phyloP scores from a whole-genome alignment of 805 yeast genomes.

The Saturnispora saitoi region DNA sequence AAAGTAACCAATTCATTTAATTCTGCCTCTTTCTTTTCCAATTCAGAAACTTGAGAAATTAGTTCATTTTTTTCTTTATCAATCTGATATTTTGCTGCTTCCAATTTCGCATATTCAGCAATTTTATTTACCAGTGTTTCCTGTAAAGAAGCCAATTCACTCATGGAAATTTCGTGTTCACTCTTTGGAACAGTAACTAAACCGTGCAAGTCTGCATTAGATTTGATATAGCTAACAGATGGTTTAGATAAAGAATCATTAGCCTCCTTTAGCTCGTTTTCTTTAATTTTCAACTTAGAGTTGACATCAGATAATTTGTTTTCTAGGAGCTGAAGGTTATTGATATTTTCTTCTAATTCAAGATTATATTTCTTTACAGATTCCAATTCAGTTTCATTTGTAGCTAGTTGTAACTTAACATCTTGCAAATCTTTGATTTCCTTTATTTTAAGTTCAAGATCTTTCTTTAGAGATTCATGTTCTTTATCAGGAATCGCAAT shows the following conservation, averaged over 20 bases:
- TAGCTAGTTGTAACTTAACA: neutral
- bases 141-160: neutral
- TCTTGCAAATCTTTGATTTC: conserved; percentile 7
- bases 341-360: conserved; percentile 1
- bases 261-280: conserved; percentile 5
- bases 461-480: conserved; percentile 10
- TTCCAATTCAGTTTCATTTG: neutral
- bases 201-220: conserved; percentile 13
- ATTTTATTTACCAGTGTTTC: conserved; percentile 4
- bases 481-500: conserved; percentile 15
- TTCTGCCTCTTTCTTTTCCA: neutral
- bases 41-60: neutral
- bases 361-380: neutral
- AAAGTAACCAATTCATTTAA: neutral
- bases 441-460: neutral
- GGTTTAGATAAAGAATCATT: conserved; percentile 11
- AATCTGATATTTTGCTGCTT: neutral
- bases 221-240: conserved; percentile 15
- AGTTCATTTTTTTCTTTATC: conserved; percentile 3
- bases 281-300: neutral
- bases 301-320: neutral
- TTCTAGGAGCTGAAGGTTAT: neutral
- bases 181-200: conserved; percentile 13
- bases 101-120: neutral
- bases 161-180: neutral